These are phyloP conservation scores for Paramecium pentaurelia DNA, from an alignment of 73 alveolate genomes.

Conservation along the genomic window DNA sequence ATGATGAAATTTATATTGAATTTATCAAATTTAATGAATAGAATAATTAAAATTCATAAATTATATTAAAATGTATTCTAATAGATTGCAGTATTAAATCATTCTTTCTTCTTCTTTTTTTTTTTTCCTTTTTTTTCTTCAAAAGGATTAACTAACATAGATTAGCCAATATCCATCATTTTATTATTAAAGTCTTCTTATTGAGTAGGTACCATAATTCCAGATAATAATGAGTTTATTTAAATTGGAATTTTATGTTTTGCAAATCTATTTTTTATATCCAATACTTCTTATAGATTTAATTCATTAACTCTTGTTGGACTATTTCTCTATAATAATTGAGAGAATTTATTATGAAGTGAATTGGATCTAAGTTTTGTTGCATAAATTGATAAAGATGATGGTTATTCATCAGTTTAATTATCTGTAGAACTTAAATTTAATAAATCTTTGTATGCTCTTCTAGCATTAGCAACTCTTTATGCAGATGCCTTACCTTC, in stretches of 20 bases:
- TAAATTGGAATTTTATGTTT: conserved; percentile 10
- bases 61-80: too few relatives aligned
- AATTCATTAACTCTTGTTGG: not conserved
- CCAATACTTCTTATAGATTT: not conserved
- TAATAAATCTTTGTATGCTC: not conserved
- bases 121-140: not conserved
- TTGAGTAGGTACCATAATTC: conserved; percentile 5
- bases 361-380: conserved; percentile 37
- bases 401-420: not conserved
- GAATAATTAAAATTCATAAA: too few relatives aligned
- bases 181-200: not conserved
- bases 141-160: not conserved
- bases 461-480: not conserved
- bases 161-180: not conserved
- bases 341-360: conserved; percentile 6
- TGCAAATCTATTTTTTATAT: conserved; percentile 38
- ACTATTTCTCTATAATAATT: not conserved
- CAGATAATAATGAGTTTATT: not conserved
- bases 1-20: too few relatives aligned
- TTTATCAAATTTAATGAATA: too few relatives aligned
- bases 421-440: not conserved
- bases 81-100: not conserved
- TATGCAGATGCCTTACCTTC: not conserved
- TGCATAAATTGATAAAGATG: conserved; percentile 23
- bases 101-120: not conserved